Conservation (phyloP, 2,329 filamentous ascomycete species). For the Beauveria caledonica region DNA sequence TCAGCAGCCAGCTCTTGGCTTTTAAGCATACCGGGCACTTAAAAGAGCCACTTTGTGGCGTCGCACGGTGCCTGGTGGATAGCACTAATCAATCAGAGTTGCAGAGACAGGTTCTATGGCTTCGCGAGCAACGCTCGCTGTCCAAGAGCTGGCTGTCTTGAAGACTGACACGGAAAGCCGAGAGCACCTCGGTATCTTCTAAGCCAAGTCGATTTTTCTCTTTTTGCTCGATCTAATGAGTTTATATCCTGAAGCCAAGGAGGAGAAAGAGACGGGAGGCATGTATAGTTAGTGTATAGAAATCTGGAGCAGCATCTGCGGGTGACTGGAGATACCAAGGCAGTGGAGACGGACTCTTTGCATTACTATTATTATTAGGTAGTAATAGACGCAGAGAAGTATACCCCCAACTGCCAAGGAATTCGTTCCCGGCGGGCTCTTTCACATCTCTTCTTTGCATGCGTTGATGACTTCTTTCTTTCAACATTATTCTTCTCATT, state of each 20-base stretch:
- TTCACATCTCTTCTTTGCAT: neutral
- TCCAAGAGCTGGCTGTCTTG: neutral
- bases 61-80: neutral
- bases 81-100: neutral
- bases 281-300: neutral
- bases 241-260: neutral
- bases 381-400: neutral
- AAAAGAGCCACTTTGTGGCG: conserved; percentile 1
- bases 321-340: neutral
- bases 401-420: neutral
- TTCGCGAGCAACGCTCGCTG: neutral
- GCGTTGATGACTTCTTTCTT: neutral
- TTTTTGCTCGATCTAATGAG: neutral
- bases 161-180: neutral
- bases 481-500: neutral
- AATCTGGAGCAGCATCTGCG: neutral
- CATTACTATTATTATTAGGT: too few relatives aligned
- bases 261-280: neutral
- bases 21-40: conserved; percentile 2
- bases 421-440: neutral
- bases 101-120: neutral
- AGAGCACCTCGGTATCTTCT: neutral
- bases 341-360: neutral
- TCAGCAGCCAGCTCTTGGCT: neutral
- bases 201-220: too few relatives aligned